phyloP scores from a whole-genome alignment of 2,329 filamentous ascomycete genomes.

The Ophiostoma populinum region DNA sequence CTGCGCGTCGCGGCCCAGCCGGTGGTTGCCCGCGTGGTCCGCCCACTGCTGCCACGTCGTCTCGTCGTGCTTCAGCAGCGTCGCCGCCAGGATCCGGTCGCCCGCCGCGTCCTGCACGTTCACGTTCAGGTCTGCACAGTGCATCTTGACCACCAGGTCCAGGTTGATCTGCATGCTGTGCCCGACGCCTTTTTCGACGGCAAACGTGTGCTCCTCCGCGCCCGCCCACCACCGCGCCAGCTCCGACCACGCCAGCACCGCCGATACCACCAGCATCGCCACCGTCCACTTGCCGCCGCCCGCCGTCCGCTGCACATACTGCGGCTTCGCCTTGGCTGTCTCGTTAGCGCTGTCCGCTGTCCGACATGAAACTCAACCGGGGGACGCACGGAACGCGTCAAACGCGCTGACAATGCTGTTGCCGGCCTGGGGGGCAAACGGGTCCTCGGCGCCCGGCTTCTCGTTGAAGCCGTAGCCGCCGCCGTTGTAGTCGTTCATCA shows the following conservation, averaged over 20 bases:
- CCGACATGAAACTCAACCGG: neutral
- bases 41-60: slow-evolving; percentile 77
- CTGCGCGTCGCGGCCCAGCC: slow-evolving; percentile 35
- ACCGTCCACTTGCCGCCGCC: slow-evolving; percentile 91
- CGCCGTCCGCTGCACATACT: slow-evolving; percentile 70
- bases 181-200: slow-evolving; percentile 79
- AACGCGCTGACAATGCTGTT: slow-evolving; percentile 65
- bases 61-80: slow-evolving; percentile 53
- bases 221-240: slow-evolving; percentile 70
- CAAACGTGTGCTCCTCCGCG: slow-evolving; percentile 73
- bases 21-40: slow-evolving; percentile 48
- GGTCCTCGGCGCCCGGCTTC: slow-evolving; percentile 42
- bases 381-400: slow-evolving; percentile 76
- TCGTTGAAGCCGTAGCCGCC: slow-evolving; percentile 71
- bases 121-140: slow-evolving; percentile 73
- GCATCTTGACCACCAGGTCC: slow-evolving; percentile 82
- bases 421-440: slow-evolving; percentile 50
- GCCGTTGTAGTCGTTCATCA: slow-evolving; percentile 73
- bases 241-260: slow-evolving; percentile 63
- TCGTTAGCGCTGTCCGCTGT: slow-evolving; percentile 2
- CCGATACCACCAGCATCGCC: slow-evolving; percentile 56
- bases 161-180: slow-evolving; percentile 87
- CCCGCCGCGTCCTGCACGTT: slow-evolving; percentile 94
- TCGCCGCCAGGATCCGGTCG: slow-evolving; percentile 72
- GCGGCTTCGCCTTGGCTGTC: slow-evolving; percentile 83